Evolutionary conservation across 768 basidiomycete species (phyloP).

Genomic region (Podaxis mareebaensis): DNA sequence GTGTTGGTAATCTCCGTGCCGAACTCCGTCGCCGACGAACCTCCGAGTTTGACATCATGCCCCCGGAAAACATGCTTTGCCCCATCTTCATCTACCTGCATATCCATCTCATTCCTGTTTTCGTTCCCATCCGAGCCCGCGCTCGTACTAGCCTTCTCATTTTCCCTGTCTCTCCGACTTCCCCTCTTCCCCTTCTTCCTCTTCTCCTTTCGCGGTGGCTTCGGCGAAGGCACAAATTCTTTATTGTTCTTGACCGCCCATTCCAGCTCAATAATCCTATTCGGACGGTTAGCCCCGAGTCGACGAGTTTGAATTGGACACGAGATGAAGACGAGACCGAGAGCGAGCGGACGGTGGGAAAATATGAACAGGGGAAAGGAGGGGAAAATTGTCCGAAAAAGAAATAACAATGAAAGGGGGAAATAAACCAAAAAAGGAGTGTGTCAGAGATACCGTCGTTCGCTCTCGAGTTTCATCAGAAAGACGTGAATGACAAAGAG

Average conservation of each 20-base stretch:
- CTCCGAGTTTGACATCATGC: slow-evolving; percentile 8
- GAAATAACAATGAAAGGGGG: slow-evolving; percentile 33
- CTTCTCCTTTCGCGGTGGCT: slow-evolving; percentile 41
- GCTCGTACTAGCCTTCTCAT: slow-evolving; percentile 22
- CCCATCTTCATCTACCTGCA: slow-evolving; percentile 30
- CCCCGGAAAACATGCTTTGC: slow-evolving; percentile 7
- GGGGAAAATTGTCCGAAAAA: slow-evolving; percentile 16
- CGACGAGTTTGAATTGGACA: background rate
- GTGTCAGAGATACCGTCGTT: slow-evolving; percentile 34
- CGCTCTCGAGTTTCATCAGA: slow-evolving; percentile 41
- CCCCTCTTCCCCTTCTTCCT: slow-evolving; percentile 33
- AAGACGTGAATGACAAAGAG: slow-evolving; percentile 69
- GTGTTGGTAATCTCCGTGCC: slow-evolving; percentile 47
- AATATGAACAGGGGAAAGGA: background rate
- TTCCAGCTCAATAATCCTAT: slow-evolving; percentile 81
- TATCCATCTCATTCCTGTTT: slow-evolving; percentile 17
- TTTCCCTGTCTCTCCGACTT: slow-evolving; percentile 26
- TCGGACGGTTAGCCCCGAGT: slow-evolving; percentile 2
- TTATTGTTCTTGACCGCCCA: slow-evolving; percentile 69
- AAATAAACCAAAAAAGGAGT: slow-evolving; percentile 18
- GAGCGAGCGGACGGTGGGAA: slow-evolving; percentile 27
- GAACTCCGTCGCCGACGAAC: slow-evolving; percentile 31
- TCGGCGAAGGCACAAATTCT: slow-evolving; percentile 60
- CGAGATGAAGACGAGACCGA: background rate
- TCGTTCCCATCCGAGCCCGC: background rate